Evolutionary conservation across 345 rosid species (phyloP).

Genomic region (Psidium friedrichsthalianum): DNA sequence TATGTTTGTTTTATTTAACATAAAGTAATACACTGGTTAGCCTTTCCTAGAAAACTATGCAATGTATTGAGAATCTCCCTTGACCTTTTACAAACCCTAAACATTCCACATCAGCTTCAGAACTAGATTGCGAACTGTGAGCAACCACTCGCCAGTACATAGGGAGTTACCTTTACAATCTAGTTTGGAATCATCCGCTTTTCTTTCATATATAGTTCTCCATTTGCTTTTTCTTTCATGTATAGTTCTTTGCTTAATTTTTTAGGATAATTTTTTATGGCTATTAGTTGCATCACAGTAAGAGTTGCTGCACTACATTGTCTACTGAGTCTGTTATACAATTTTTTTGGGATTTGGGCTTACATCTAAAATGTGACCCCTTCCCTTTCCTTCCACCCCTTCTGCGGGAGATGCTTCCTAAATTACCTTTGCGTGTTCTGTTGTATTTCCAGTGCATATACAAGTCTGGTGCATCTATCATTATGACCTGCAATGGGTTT

Average conservation of each 20-base stretch:
- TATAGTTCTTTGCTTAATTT: not conserved
- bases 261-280: not conserved
- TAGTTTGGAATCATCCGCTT: not conserved
- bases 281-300: not conserved
- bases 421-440: not conserved
- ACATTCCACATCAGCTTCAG: not conserved
- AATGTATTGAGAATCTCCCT: not conserved
- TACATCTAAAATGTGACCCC: not conserved
- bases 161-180: not conserved
- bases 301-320: not conserved
- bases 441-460: not conserved
- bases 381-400: not conserved
- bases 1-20: not conserved
- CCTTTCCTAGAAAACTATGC: not conserved
- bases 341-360: not conserved
- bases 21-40: not conserved
- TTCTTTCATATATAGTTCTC: not conserved
- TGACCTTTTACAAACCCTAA: not conserved
- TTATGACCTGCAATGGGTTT: not conserved
- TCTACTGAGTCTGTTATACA: not conserved
- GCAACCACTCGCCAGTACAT: not conserved
- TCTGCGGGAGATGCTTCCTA: not conserved
- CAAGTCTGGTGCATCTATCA: not conserved
- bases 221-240: not conserved
- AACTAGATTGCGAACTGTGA: not conserved